A percentile compares a stretch with the other conserved stretches of the same genome.
These are phyloP conservation scores for Phytophthora pluvialis DNA, from an alignment of 352 stramenopile species.

Conservation along the genomic window DNA sequence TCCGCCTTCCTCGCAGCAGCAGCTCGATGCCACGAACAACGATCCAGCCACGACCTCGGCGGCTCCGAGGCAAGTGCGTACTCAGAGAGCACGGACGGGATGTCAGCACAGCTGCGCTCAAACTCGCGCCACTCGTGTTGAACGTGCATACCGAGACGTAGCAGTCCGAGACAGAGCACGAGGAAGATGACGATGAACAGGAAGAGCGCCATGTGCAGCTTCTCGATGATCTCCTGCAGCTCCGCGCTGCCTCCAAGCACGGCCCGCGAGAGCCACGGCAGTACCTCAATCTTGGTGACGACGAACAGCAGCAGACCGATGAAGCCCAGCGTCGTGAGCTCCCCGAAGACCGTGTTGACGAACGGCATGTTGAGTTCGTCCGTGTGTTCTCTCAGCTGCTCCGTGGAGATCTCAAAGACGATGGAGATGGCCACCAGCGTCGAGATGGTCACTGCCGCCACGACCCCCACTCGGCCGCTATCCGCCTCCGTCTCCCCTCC, in stretches of 20 bases:
- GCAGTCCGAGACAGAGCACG: conserved; percentile 62
- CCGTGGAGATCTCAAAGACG: conserved; percentile 57
- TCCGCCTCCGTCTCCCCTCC: conserved; percentile 16
- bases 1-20: conserved; percentile 43
- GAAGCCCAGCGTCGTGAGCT: conserved; percentile 80
- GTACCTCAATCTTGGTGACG: conserved; percentile 67
- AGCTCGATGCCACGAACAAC: conserved; percentile 40
- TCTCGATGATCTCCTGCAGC: conserved; percentile 77
- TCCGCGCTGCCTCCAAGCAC: conserved; percentile 52
- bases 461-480: conserved; percentile 39
- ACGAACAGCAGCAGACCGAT: conserved; percentile 69
- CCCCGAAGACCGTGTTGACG: conserved; percentile 70
- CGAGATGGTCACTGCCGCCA: conserved; percentile 63
- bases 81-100: conserved; percentile 64
- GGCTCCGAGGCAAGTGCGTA: conserved; percentile 64
- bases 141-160: conserved; percentile 68
- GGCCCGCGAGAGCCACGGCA: conserved; percentile 49
- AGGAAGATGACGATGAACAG: conserved; percentile 87
- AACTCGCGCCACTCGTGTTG: conserved; percentile 80
- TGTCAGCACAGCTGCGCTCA: conserved; percentile 58
- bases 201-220: conserved; percentile 84
- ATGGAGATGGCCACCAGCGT: conserved; percentile 69
- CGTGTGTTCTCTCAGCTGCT: conserved; percentile 54
- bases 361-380: conserved; percentile 80
- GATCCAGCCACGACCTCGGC: conserved; percentile 40